These are phyloP conservation scores for Curvularia verruculosa DNA, from an alignment of 2,329 filamentous ascomycete genomes.

Conservation along the genomic window DNA sequence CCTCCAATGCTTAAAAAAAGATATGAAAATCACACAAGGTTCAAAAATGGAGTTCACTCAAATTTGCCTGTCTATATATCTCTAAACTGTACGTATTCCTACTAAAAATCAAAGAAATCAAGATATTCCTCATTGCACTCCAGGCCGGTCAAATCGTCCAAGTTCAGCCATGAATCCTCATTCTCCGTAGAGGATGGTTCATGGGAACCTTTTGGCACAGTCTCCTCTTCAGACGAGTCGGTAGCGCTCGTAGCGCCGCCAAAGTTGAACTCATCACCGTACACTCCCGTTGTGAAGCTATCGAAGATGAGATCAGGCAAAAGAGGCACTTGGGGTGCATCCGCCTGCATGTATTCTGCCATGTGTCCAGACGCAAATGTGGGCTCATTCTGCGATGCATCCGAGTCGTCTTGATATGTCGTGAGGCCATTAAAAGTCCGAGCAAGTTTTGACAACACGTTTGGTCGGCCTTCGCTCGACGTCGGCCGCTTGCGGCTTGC, in stretches of 20 bases:
- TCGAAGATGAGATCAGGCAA: not conserved
- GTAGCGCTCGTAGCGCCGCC: not conserved
- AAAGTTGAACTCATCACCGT: not conserved
- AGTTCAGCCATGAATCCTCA: not conserved
- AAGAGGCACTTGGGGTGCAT: not conserved
- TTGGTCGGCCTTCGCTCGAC: slow-evolving; percentile 6
- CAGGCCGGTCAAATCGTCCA: too few species aligned
- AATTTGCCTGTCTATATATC: not conserved
- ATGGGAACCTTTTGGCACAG: not conserved
- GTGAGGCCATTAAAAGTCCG: slow-evolving; percentile 4
- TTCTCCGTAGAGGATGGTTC: not conserved
- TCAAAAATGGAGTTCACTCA: too few species aligned
- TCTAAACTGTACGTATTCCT: not conserved
- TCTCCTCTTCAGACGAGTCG: not conserved
- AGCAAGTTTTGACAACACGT: slow-evolving; percentile 8
- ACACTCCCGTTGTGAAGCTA: not conserved
- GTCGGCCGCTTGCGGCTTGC: slow-evolving; percentile 8
- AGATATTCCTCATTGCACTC: not conserved
- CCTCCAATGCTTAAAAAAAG: not conserved
- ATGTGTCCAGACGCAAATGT: not conserved
- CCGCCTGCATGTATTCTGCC: not conserved
- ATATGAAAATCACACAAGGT: not conserved
- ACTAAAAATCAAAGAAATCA: not conserved
- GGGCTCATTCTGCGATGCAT: not conserved
- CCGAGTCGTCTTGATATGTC: not conserved